These are phyloP conservation scores for Apocynum venetum DNA, from an alignment of 257 asterid genomes.

Conservation along the genomic window DNA sequence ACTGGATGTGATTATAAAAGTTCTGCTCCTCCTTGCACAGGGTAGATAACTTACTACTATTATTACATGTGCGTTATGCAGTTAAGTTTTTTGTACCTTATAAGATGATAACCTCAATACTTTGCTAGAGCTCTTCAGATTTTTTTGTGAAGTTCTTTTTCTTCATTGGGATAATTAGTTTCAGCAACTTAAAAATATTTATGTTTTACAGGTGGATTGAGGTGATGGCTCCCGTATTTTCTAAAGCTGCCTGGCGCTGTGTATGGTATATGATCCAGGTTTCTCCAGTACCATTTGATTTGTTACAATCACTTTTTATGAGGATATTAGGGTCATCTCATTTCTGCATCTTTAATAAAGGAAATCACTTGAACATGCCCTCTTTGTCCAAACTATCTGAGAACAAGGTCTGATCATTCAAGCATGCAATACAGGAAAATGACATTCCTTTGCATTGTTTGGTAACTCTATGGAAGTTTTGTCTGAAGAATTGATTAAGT, in stretches of 20 bases:
- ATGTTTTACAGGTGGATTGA: slow-evolving; percentile 71
- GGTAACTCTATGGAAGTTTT: background rate
- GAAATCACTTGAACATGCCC: background rate
- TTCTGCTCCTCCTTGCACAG: slow-evolving; percentile 83
- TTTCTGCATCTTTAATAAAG: background rate
- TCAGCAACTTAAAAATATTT: background rate
- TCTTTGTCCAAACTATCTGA: background rate
- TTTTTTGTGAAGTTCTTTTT: background rate
- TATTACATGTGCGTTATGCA: slow-evolving; percentile 2
- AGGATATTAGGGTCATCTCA: background rate
- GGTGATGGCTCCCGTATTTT: slow-evolving; percentile 95
- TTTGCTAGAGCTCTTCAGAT: background rate
- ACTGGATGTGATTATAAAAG: slow-evolving; percentile 53
- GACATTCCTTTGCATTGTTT: background rate
- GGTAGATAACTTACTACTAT: slow-evolving; percentile 37
- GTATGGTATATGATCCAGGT: slow-evolving; percentile 94
- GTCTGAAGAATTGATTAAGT: background rate
- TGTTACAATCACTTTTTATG: background rate
- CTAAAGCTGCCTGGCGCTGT: slow-evolving; percentile 78
- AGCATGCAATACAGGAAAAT: background rate
- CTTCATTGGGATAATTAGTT: background rate
- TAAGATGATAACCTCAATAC: background rate
- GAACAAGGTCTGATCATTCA: background rate
- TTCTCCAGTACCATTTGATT: slow-evolving; percentile 10
- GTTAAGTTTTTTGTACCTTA: background rate